Evolutionary conservation across 2,329 filamentous ascomycete genomes (phyloP).

Genomic region (Thelonectria blattea): DNA sequence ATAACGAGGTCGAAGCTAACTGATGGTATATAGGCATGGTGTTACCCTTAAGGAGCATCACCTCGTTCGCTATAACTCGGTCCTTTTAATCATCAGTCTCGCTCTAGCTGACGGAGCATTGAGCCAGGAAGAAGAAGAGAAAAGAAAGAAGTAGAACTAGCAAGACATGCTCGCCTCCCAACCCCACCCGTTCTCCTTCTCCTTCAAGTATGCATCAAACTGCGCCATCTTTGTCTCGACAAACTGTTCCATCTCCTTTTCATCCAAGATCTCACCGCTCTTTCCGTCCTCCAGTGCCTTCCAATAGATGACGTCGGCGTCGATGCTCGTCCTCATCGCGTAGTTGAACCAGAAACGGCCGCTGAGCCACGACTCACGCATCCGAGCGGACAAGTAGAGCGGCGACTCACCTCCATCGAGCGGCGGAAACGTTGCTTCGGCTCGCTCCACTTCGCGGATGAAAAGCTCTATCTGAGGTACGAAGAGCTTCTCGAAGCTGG

Average conservation of each 20-base stretch:
- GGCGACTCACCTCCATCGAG: neutral
- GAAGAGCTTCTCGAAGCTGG: constrained; percentile 38
- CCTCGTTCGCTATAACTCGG: no score
- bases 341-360: constrained; percentile 47
- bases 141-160: no score
- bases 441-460: constrained; percentile 41
- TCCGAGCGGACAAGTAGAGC: constrained; percentile 4
- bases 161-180: no score
- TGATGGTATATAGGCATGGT: no score
- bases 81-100: no score
- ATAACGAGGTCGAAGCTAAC: no score
- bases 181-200: constrained; percentile 12
- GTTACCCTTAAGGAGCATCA: no score
- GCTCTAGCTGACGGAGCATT: no score
- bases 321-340: constrained; percentile 45
- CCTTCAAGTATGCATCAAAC: constrained; percentile 38
- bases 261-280: constrained; percentile 32
- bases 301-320: constrained; percentile 45
- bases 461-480: constrained; percentile 46
- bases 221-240: constrained; percentile 40
- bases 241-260: constrained; percentile 37
- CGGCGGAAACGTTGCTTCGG: constrained; percentile 26
- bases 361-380: constrained; percentile 28
- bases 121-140: no score
- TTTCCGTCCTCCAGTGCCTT: constrained; percentile 33